Evolutionary conservation across 768 basidiomycete genomes (phyloP), one percentile per base, ranked within the genome.

Genomic region (Filobasidium wieringae): DNA sequence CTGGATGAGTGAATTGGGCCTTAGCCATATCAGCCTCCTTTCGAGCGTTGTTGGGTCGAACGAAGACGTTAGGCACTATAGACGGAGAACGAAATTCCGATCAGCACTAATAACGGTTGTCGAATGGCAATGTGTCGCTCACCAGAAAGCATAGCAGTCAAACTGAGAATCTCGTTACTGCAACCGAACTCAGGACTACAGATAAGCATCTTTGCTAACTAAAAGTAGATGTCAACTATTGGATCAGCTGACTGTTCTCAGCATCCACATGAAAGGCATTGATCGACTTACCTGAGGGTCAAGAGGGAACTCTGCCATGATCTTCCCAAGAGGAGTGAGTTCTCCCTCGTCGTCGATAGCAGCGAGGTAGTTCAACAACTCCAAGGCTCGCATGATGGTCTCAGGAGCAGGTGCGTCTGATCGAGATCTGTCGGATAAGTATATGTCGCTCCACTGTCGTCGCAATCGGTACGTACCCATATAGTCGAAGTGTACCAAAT

Each of bases 251-350:
- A 8, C 22, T 4, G 14, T 43, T 1, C 14, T 19, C 7, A 17
- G 33, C 30, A 50, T 12, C 32, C n/a, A 49, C 3, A 14, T 2
- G 6, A n/a, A 26, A 14, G 17, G n/a, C 14, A n/a, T n/a, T n/a
- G n/a, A n/a, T n/a, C n/a, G 2, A 41, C 78, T 36, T 63, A 86
- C 87, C 79, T 92, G 92, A 37, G 93, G 95, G 72, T 97, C 95
- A n/a, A 99, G 80, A 12, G 93, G 95, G 78, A 97, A 97, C 65
- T 96, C 90, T 0, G 95, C 93, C 93, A 97, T 96, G 60, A 89
- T 85, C 34, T 76, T 78, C 4, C 95, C 95, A 7, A 97, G 76
- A 0, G 83, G 74, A 0, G 95, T 97, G 57, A 99, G 73, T 52
- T 88, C 83, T 11, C 95, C 92, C 2, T 95, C 90, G 65, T 96